Percentiles rank a stretch among this genome's conserved stretches.
Conservation (phyloP, 257 asterid species). For the Lithospermum erythrorhizon region DNA sequence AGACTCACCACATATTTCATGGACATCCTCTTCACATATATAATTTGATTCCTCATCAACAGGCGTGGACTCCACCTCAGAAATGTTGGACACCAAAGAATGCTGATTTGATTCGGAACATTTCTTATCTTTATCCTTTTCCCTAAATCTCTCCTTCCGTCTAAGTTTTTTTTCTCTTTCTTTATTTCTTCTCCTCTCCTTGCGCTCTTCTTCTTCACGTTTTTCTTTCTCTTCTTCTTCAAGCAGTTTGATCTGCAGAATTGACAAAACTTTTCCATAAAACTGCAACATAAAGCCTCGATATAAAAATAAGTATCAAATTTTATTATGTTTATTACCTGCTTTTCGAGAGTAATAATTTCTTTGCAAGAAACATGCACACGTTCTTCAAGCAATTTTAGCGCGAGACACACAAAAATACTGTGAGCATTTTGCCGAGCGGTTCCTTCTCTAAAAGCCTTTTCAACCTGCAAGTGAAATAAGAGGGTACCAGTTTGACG, state of each 20-base stretch:
- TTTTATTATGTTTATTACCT: slow-evolving; percentile 34
- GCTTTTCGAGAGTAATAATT: slow-evolving; percentile 83
- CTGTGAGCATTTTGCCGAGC: slow-evolving; percentile 98
- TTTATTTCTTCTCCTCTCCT: slow-evolving; percentile 70
- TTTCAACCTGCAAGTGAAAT: slow-evolving; percentile 66
- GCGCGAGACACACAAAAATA: slow-evolving; percentile 87
- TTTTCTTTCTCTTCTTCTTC: slow-evolving; percentile 99
- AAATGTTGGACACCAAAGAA: slow-evolving; percentile 26
- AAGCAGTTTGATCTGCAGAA: slow-evolving; percentile 75
- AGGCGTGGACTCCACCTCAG: slow-evolving; percentile 29
- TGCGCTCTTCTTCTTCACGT: slow-evolving; percentile 86
- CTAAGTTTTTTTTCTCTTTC: slow-evolving; percentile 90
- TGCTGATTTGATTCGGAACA: slow-evolving; percentile 29
- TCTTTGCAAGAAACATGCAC: slow-evolving; percentile 94
- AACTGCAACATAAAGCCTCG: slow-evolving; percentile 6
- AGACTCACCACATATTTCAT: slow-evolving; percentile 42
- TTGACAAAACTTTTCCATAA: slow-evolving; percentile 13
- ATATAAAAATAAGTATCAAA: slow-evolving; percentile 10
- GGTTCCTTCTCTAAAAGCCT: slow-evolving; percentile 99
- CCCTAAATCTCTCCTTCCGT: slow-evolving; percentile 86
- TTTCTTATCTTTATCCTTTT: slow-evolving; percentile 56
- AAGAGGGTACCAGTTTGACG: slow-evolving; percentile 16
- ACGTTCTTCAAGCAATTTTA: slow-evolving; percentile 83
- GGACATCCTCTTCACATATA: slow-evolving; percentile 29
- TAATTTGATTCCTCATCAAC: slow-evolving; percentile 33